Conservation (phyloP, 108 stramenopile species). For the Heterococcus sp. region DNA sequence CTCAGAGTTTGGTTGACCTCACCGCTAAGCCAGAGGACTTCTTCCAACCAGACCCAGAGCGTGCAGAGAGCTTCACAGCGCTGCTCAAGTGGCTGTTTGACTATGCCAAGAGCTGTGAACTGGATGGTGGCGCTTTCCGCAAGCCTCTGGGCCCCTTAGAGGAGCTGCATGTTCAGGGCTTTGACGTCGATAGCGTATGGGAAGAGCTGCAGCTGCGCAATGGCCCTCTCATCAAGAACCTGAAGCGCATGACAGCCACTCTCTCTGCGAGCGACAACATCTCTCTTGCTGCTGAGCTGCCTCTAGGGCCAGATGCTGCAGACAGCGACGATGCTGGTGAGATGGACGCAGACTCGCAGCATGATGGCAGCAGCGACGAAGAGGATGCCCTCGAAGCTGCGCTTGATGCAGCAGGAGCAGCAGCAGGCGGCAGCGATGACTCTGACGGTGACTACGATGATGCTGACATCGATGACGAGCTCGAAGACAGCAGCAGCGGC, state of each 20-base stretch:
- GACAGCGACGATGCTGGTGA: slow-evolving; percentile 49
- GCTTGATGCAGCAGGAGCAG: slow-evolving; percentile 17
- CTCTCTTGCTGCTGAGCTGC: slow-evolving; percentile 26
- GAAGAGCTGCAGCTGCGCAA: slow-evolving; percentile 86
- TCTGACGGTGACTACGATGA: slow-evolving; percentile 27
- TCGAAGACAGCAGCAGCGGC: slow-evolving; percentile 11
- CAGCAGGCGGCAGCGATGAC: slow-evolving; percentile 10
- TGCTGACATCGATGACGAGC: slow-evolving; percentile 31
- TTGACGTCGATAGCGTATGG: slow-evolving; percentile 82
- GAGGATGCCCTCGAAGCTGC: slow-evolving; percentile 29
- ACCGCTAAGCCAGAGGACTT: neutral
- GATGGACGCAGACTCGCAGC: slow-evolving; percentile 59
- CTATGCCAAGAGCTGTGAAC: neutral
- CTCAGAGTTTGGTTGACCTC: too few relatives aligned
- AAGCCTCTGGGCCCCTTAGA: neutral
- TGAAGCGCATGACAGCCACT: slow-evolving; percentile 63
- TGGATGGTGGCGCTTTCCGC: neutral
- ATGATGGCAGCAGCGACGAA: slow-evolving; percentile 76
- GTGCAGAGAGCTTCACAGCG: neutral
- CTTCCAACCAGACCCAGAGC: neutral
- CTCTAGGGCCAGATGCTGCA: slow-evolving; percentile 33
- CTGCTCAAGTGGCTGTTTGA: neutral
- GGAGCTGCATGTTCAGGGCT: neutral
- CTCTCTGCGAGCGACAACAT: slow-evolving; percentile 60
- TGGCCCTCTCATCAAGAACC: slow-evolving; percentile 61